phyloP scores from a whole-genome alignment of 2,329 filamentous ascomycete genomes.

The Hypocrella siamensis region DNA sequence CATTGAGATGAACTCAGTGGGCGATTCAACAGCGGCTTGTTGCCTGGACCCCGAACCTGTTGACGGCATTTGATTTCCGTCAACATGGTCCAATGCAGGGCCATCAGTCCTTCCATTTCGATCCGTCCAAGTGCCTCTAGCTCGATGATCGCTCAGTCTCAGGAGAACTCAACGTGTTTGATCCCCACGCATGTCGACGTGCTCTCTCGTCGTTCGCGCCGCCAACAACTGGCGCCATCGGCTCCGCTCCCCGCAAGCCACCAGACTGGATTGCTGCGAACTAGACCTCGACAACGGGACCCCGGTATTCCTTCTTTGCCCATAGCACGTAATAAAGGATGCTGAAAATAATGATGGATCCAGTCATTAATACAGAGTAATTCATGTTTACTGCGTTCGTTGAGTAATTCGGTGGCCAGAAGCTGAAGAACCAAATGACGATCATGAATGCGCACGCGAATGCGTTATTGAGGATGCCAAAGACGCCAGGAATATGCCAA shows the following conservation, averaged over 20 bases:
- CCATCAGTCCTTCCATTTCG: too few species aligned
- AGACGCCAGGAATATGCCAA: slow-evolving; percentile 32
- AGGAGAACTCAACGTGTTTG: too few species aligned
- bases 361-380: slow-evolving; percentile 29
- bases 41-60: too few species aligned
- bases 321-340: slow-evolving; percentile 28
- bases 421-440: slow-evolving; percentile 40
- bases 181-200: too few species aligned
- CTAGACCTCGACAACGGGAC: slow-evolving; percentile 20
- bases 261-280: not conserved
- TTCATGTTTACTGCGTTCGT: slow-evolving; percentile 22
- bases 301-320: slow-evolving; percentile 26
- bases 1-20: too few species aligned
- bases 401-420: slow-evolving; percentile 26
- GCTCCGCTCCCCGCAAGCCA: not conserved
- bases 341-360: slow-evolving; percentile 24
- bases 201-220: too few species aligned
- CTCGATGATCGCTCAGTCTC: too few species aligned
- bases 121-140: too few species aligned
- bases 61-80: too few species aligned
- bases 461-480: slow-evolving; percentile 37
- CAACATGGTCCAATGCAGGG: too few species aligned
- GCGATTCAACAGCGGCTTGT: too few species aligned
- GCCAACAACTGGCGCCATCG: too few species aligned
- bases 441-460: slow-evolving; percentile 36